Evolutionary conservation across 2,329 filamentous ascomycete genomes (phyloP), one percentile per base, ranked within the genome.

Genomic region (Alternaria metachromatica): DNA sequence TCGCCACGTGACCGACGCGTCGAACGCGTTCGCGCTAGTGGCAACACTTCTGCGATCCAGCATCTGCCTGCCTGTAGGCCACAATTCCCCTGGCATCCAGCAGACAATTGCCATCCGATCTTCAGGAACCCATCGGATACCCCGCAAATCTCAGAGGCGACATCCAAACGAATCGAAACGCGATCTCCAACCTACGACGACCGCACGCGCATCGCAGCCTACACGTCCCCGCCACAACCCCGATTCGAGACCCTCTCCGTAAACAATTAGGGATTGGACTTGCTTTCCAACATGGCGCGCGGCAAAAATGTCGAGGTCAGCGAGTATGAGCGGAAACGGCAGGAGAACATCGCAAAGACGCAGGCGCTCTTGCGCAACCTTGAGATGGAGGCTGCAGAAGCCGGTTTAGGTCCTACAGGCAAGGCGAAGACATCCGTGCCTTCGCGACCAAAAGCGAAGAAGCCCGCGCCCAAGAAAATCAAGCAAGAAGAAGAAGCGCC

Each of bases 311-410:
- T 82, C 28, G 87, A 87, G 37, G 83, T 96, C 72, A 96, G 92
- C 80, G 92, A 93, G 43, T 97, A 97, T 80, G 94, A 97, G 84
- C 89, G 90, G 72, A 89, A 92, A 70, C 87, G 94, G 0, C 87
- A 93, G 15, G 93, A 94, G 64, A 97, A 97, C 70, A 96, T 97
- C 44, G 92, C 90, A 0, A 90, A 92, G 58, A 96, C 96, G 72
- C 91, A 95, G 79, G 92, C 90, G 77, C 85, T 97, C 0, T 81
- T 97, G 0, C 92, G 92, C 63, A 91, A 94, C 63, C 87, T 97
- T 1, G 90, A 91, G 37, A 83, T 87, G 69, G 87, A 89, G 73
- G 86, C 87, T 2, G 88, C 88, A 3, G 87, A 91, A 1, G 89
- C 92, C 0, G 90, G 91, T n/a, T 83, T 91, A 11, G 92, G 90